Conservation (phyloP, 805 yeast genomes). For the Pichia membranifaciens region DNA sequence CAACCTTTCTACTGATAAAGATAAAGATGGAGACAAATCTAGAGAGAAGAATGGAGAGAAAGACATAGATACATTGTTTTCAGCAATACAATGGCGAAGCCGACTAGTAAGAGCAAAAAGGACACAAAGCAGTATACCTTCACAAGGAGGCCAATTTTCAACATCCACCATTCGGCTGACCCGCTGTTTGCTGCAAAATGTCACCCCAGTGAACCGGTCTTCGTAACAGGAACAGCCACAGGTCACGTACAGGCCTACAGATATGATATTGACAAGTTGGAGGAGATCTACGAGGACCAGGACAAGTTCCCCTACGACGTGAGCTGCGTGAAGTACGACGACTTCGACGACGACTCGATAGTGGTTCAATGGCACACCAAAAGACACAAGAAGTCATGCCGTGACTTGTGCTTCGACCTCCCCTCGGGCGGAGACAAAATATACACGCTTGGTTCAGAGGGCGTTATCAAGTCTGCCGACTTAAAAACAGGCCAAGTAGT, state of each 20-base stretch:
- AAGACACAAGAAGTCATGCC: conserved; percentile 84
- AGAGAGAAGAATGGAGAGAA: too few relatives aligned
- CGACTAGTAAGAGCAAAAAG: background rate
- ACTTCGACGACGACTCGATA: conserved; percentile 24
- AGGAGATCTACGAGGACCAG: conserved; percentile 28
- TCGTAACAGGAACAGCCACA: conserved; percentile 71
- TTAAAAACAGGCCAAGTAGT: conserved; percentile 71
- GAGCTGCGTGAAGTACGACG: conserved; percentile 23
- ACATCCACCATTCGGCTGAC: conserved; percentile 41
- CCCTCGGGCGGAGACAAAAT: conserved; percentile 44
- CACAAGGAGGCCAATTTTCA: conserved; percentile 28
- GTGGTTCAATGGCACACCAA: conserved; percentile 70
- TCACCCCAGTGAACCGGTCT: conserved; percentile 65
- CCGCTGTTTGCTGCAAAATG: conserved; percentile 74
- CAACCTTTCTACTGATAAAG: too few relatives aligned
- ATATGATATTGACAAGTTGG: conserved; percentile 49
- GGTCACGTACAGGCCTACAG: conserved; percentile 64
- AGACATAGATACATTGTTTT: too few relatives aligned
- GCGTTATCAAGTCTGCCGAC: conserved; percentile 67
- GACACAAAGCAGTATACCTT: conserved; percentile 9
- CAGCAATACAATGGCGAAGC: conserved; percentile 3
- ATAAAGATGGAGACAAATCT: too few relatives aligned
- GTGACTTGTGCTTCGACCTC: conserved; percentile 64
- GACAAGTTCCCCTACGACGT: conserved; percentile 27
- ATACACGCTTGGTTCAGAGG: conserved; percentile 75